Conservation (phyloP, 1,284 basidiomycete genomes). For the Marasmius oreades region DNA sequence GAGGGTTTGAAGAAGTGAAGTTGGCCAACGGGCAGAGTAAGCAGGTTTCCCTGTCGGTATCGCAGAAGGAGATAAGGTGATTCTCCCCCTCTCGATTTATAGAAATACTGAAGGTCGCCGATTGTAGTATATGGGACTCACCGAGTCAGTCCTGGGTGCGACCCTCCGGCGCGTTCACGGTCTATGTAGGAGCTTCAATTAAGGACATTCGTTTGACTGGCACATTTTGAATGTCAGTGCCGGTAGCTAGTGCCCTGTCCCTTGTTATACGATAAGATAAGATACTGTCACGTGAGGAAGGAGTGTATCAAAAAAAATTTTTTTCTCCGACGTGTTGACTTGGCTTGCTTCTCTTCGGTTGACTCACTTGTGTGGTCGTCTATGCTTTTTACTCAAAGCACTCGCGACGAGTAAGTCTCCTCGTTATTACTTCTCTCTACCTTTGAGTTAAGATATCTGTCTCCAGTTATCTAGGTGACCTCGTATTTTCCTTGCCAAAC, state of each 20-base stretch:
- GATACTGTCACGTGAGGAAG: background rate
- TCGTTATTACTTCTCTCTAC: constrained; percentile 3
- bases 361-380: constrained; percentile 33
- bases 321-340: background rate
- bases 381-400: constrained; percentile 81
- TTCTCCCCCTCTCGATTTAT: background rate
- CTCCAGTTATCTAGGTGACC: constrained; percentile 78
- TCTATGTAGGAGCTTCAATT: constrained; percentile 16
- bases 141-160: constrained; percentile 12
- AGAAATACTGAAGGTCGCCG: background rate
- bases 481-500: constrained; percentile 75
- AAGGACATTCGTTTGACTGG: constrained; percentile 17
- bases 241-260: too few relatives aligned
- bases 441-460: constrained; percentile 16
- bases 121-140: constrained; percentile 14
- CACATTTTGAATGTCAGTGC: constrained; percentile 4
- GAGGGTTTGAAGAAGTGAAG: constrained; percentile 32
- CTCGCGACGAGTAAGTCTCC: constrained; percentile 73
- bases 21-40: constrained; percentile 11
- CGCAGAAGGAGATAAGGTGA: constrained; percentile 16
- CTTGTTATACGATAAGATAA: background rate
- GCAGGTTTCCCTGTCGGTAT: constrained; percentile 11
- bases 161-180: constrained; percentile 14
- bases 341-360: background rate
- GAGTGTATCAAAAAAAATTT: background rate